Conservation (phyloP, 768 basidiomycete genomes). For the Lactarius tabidus region DNA sequence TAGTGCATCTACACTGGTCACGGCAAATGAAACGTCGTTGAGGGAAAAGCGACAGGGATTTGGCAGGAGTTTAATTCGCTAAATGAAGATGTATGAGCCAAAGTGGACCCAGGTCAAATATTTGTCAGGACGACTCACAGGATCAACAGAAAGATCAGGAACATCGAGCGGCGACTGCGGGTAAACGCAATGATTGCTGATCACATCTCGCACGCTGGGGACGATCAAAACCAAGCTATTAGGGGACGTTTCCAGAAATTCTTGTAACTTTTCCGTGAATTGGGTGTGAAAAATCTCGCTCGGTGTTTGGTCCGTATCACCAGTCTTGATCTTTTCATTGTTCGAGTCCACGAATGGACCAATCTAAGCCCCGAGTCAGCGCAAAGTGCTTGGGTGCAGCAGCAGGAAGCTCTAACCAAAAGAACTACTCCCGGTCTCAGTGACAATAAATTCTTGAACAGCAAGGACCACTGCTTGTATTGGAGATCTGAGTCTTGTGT, state of each 20-base stretch:
- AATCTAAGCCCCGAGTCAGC: conserved; percentile 44
- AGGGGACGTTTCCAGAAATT: conserved; percentile 58
- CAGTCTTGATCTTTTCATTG: conserved; percentile 70
- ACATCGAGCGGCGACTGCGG: conserved; percentile 68
- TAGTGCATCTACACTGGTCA: conserved; percentile 80
- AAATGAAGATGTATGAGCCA: conserved; percentile 9
- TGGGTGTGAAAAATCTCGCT: conserved; percentile 62
- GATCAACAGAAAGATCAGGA: conserved; percentile 41
- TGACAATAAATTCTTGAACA: conserved; percentile 58
- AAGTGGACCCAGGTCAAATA: neutral
- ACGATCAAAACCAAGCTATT: conserved; percentile 72
- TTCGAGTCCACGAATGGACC: conserved; percentile 87
- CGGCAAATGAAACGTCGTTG: conserved; percentile 76
- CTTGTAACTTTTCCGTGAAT: conserved; percentile 53
- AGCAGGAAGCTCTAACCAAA: conserved; percentile 48
- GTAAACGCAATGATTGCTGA: conserved; percentile 75
- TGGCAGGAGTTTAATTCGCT: conserved; percentile 79
- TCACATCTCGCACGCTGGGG: conserved; percentile 78
- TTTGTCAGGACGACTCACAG: conserved; percentile 40
- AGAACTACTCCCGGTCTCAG: conserved; percentile 73
- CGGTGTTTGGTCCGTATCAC: conserved; percentile 66
- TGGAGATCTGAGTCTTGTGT: conserved; percentile 72
- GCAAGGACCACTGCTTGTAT: conserved; percentile 64
- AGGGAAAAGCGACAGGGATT: conserved; percentile 86
- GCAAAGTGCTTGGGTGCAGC: neutral